Conservation (phyloP, 345 rosid genomes). For the Cardamine chenopodiifolia region DNA sequence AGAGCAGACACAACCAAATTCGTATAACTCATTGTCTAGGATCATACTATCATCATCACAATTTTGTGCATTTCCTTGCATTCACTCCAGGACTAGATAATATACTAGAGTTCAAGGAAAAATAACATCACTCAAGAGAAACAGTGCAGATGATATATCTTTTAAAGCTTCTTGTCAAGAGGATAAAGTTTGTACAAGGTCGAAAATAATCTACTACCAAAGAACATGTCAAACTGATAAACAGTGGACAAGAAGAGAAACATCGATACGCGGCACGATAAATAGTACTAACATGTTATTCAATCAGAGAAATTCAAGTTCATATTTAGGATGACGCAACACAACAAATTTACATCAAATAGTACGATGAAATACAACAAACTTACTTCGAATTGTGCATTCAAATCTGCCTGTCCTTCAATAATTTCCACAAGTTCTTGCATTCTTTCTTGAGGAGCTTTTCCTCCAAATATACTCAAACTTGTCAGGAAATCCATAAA, state of each 20-base stretch:
- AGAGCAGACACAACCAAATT: conserved; percentile 10
- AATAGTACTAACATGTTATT: not conserved
- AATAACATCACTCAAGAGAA: conserved; percentile 10
- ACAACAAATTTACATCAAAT: conserved; percentile 52
- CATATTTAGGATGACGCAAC: not conserved
- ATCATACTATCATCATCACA: conserved; percentile 5
- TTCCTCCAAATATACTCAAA: conserved; percentile 88
- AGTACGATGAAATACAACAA: conserved; percentile 27
- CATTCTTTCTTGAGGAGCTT: conserved; percentile 93
- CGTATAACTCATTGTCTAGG: not conserved
- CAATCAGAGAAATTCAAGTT: conserved; percentile 16
- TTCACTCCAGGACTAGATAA: not conserved
- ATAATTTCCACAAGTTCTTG: conserved; percentile 85
- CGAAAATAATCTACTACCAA: conserved; percentile 5
- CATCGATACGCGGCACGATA: not conserved
- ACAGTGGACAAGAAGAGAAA: conserved; percentile 14
- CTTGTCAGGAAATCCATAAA: conserved; percentile 94
- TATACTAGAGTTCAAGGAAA: not conserved
- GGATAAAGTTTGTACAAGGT: not conserved
- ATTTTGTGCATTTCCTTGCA: not conserved
- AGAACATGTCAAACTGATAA: conserved; percentile 2
- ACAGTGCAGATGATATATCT: not conserved
- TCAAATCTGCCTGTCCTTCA: conserved; percentile 97
- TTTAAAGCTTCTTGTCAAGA: not conserved
- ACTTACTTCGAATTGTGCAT: conserved; percentile 87